phyloP scores from a whole-genome alignment of 495 filamentous ascomycete species.

The Collariella sp. region DNA sequence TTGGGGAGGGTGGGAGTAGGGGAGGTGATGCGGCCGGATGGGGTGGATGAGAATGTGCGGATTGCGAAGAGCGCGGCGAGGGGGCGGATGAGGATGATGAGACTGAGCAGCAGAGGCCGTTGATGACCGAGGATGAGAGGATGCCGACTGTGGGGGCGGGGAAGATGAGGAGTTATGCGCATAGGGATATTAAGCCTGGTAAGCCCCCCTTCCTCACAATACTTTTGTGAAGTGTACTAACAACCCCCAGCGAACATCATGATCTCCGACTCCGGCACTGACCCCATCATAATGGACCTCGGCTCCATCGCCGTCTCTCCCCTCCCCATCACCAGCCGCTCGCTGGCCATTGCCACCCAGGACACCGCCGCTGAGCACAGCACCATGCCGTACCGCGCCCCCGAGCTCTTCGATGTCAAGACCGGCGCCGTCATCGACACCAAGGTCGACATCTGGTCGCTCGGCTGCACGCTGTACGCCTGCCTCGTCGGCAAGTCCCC shows the following conservation, averaged over 20 bases:
- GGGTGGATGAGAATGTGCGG: conserved; percentile 39
- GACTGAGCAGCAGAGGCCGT: conserved; percentile 61
- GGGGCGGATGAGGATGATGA: conserved; percentile 55
- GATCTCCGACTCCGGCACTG: conserved; percentile 79
- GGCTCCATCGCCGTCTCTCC: conserved; percentile 85
- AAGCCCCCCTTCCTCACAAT: conserved; percentile 2
- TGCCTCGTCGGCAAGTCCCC: conserved; percentile 93
- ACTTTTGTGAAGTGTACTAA: conserved; percentile 7
- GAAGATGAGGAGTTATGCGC: conserved; percentile 73
- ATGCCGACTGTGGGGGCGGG: conserved; percentile 57
- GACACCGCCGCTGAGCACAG: conserved; percentile 91
- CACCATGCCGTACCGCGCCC: conserved; percentile 97
- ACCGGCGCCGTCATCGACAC: conserved; percentile 88
- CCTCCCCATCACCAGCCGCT: conserved; percentile 85
- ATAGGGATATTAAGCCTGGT: conserved; percentile 97
- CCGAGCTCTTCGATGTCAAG: conserved; percentile 96
- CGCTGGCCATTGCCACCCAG: conserved; percentile 82
- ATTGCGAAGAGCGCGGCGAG: conserved; percentile 50
- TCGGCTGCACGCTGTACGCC: conserved; percentile 93
- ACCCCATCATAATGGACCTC: conserved; percentile 96
- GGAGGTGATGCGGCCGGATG: conserved; percentile 36
- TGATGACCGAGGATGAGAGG: conserved; percentile 79
- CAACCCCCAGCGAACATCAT: conserved; percentile 64
- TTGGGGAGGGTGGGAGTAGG: conserved; percentile 36
- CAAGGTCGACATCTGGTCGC: conserved; percentile 96